These are phyloP conservation scores for Panicum miliaceum DNA, from an alignment of 176 grass and related monocot species.

Conservation along the genomic window DNA sequence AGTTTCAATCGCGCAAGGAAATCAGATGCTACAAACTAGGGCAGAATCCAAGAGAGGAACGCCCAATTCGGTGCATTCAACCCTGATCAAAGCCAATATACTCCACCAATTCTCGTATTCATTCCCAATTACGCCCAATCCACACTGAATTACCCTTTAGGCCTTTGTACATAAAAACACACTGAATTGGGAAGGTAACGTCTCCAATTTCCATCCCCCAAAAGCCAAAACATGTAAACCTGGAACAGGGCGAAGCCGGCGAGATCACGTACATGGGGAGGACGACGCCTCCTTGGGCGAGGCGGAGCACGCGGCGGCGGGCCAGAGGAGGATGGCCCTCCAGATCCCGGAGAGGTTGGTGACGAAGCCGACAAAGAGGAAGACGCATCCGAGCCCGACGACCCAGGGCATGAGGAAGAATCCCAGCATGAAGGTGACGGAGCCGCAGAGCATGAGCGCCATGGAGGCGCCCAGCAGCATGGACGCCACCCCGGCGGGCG, in stretches of 20 bases:
- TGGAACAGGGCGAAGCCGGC: not conserved
- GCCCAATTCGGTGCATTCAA: not conserved
- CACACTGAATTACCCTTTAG: not conserved
- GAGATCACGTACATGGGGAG: constrained; percentile 58
- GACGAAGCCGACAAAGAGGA: constrained; percentile 82
- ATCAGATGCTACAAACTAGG: not conserved
- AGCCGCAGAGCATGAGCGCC: constrained; percentile 88
- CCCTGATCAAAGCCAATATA: not conserved
- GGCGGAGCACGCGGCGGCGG: constrained; percentile 22
- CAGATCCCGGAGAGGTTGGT: constrained; percentile 71
- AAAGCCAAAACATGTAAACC: constrained; percentile 3
- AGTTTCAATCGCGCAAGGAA: not conserved
- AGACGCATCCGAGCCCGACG: constrained; percentile 63
- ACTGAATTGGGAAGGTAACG: not conserved
- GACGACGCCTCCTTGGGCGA: constrained; percentile 20
- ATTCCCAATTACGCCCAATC: not conserved
- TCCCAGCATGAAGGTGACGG: constrained; percentile 81
- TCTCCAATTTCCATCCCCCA: not conserved
- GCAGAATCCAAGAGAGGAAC: not conserved
- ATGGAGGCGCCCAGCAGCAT: constrained; percentile 83
- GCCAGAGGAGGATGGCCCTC: constrained; percentile 67
- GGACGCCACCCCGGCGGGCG: constrained; percentile 68
- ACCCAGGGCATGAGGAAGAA: constrained; percentile 99
- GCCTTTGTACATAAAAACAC: not conserved
- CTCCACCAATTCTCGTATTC: not conserved